Base-by-base conservation (phyloP, 2,329 filamentous ascomycete species). In the Purpureocillium takamizusanense region DNA sequence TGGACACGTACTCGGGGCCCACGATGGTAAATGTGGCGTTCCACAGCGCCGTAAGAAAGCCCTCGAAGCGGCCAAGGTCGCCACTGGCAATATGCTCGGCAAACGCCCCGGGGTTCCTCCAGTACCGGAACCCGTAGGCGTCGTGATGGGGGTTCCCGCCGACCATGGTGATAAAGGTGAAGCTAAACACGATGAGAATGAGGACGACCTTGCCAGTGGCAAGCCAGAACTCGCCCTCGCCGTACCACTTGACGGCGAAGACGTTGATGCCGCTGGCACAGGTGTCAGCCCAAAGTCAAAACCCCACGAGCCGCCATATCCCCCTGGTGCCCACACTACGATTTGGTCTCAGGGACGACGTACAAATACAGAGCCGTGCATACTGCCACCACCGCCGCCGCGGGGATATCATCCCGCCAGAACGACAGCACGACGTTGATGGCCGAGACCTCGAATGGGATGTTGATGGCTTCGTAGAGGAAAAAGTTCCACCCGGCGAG, bases 101-200 rank as follows among this genome's bases (percentile, higher is more conserved):
- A 34, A 62, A 54, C 51, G 52, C 41, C 23, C 53, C 56, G 2
- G 59, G 52, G 34, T 51, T 50, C 6, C 65, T 68, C 79, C 79
- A 83, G 52, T 79, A 77, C 14, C 80, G 68, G 53, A 86, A 86
- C n/a, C 82, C 82, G 51, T 78, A 85, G 2, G 76, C 67, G 47
- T 83, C 79, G 34, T 74, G 63, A 7, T 77, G 55, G 0, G 84
- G 84, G 48, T 88, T 88, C 16, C 81, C 84, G 29, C 83, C 84
- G 9, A 86, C 66, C 80, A 87, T 86, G 35, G 77, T 79, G 49
- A 89, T 70, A 52, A 89, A 83, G n/a, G 84, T 87, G 59, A 82
- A 87, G 50, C 68, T 60, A 54, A 86, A 80, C 35, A 85, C 63
- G 11, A 78, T 75, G 40, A 79, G 62, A 47, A 82, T 82, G 34